Conservation (phyloP, 768 basidiomycete species). For the Termitomyces sp. region DNA sequence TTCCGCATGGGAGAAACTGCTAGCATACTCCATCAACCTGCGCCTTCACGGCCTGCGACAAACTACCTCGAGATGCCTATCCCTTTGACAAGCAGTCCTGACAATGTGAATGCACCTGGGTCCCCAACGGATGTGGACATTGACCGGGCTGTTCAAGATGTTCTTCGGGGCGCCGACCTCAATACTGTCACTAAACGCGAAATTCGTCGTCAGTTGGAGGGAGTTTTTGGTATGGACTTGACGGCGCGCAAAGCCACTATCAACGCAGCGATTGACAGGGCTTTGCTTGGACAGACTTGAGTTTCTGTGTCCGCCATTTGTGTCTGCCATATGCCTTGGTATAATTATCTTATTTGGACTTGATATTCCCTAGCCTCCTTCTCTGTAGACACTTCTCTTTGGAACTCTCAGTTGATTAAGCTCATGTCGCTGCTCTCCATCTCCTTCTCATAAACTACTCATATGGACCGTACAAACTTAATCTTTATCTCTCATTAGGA, state of each 20-base stretch:
- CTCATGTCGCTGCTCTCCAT: too few species aligned
- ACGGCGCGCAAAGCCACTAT: conserved; percentile 65
- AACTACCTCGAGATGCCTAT: conserved; percentile 75
- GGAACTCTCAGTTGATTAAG: neutral
- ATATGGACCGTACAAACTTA: too few species aligned
- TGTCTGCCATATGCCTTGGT: neutral
- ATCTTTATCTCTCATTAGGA: too few species aligned
- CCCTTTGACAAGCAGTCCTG: conserved; percentile 47
- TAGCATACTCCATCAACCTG: conserved; percentile 48
- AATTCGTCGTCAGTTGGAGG: conserved; percentile 79
- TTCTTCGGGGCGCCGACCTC: conserved; percentile 77
- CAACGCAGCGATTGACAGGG: conserved; percentile 73
- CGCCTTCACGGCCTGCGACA: conserved; percentile 65
- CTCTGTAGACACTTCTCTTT: neutral
- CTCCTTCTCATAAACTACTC: too few species aligned
- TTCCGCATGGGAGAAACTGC: conserved; percentile 23
- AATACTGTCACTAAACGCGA: conserved; percentile 91
- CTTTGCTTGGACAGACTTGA: conserved; percentile 49
- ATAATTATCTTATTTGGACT: neutral
- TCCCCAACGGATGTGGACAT: conserved; percentile 65
- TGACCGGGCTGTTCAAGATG: conserved; percentile 66
- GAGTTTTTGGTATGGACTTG: conserved; percentile 74
- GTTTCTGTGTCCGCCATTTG: neutral
- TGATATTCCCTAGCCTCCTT: neutral
- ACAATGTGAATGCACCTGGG: conserved; percentile 41